Evolutionary conservation across 495 filamentous ascomycete species (phyloP).

Genomic region (Xylaria palmicola): DNA sequence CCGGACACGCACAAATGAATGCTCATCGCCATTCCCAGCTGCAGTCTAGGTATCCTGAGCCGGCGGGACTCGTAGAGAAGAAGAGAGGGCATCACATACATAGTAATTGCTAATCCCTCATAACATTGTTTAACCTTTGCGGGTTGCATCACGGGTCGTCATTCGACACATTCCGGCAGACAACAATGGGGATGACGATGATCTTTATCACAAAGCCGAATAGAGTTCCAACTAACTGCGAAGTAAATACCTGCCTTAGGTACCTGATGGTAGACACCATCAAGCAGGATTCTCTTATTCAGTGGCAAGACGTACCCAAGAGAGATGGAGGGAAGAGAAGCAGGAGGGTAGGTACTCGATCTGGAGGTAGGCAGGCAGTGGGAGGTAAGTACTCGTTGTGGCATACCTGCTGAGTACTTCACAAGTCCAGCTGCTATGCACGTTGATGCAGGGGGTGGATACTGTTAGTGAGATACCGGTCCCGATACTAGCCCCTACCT

Average conservation of each 20-base stretch:
- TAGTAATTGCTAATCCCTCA: background rate
- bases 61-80: background rate
- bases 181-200: background rate
- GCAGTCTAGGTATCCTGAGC: background rate
- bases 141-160: background rate
- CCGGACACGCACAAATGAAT: background rate
- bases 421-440: no score
- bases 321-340: no score
- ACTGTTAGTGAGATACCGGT: no score
- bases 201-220: background rate
- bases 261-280: no score
- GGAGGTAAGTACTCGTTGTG: no score
- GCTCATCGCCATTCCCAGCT: conserved; percentile 8
- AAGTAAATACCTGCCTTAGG: background rate
- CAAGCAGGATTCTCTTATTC: no score
- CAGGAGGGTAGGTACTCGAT: background rate
- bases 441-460: no score
- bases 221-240: background rate
- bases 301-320: no score
- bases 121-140: background rate
- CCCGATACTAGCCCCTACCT: no score
- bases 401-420: no score
- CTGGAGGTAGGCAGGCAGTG: no score
- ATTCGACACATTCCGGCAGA: background rate
- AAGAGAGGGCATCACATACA: background rate